Base-by-base conservation (phyloP, 306 rosid genomes). In the Pyrus communis region DNA sequence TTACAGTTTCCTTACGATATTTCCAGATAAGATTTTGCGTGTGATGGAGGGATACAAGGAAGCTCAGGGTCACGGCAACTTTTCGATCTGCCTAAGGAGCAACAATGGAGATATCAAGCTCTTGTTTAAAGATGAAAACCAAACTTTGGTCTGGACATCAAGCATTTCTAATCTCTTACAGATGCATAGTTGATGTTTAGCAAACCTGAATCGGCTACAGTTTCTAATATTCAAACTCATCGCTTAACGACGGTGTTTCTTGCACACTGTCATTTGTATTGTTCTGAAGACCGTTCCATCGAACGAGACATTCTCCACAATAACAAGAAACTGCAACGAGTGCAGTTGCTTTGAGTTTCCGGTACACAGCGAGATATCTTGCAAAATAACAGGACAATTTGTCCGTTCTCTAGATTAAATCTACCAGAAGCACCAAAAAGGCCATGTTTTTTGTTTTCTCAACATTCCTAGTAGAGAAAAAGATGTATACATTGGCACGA, bases 81-180 rank as follows among this genome's bases (percentile, higher is more conserved):
- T 64, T n/a, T 79, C 78, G n/a, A 68, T 67, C 71, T 74, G 33
- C 65, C 60, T 69, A 51, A 11, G 63, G 67, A 74, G 75, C 63
- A 46, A 74, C 43, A 67, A 31, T 19, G 79, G 83, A 58, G 28
- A 67, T 62, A 80, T 45, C 45, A 74, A 68, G 79, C 75, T 74
- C 70, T 61, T 61, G 52, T 80, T 74, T 57, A 75, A 73, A 59
- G 83, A 79, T 46, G 75, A 59, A 67, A 80, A 59, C 17, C 65
- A 80, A 69, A 43, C 75, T 19, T 23, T 68, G 25, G 55, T 59
- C 71, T 67, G 79, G 83, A 74, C 46, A 3, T 43, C 79, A 59
- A 62, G 68, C 66, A 80, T 80, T 75, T 68, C 65, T 60, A 80
- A 23, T 74, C 79, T 67, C 70, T 59, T 80, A 49, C 70, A 74